Percentiles rank a stretch among this genome's conserved stretches.
Conservation (phyloP, 805 yeast species). For the Babjeviella inositovora region DNA sequence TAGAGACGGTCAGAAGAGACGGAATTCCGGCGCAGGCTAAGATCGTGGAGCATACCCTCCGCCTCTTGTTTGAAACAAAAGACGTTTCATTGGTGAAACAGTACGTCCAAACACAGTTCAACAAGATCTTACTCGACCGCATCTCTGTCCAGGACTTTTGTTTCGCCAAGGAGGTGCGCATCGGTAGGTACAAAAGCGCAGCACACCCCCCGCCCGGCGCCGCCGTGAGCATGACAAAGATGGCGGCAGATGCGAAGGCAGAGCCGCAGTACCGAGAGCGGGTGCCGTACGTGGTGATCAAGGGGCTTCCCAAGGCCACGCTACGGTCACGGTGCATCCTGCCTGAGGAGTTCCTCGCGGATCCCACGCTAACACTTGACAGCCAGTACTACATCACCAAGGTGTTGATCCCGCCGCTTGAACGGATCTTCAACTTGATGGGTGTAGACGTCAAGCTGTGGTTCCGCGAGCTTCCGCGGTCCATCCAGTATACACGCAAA, state of each 20-base stretch:
- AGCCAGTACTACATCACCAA: conserved; percentile 74
- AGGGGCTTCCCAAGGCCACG: conserved; percentile 33
- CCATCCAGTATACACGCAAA: no score
- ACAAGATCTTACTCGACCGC: conserved; percentile 42
- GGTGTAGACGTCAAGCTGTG: conserved; percentile 73
- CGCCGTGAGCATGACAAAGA: conserved; percentile 46
- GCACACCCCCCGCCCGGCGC: conserved; percentile 86
- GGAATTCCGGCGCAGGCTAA: conserved; percentile 88
- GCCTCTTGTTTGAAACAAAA: conserved; percentile 53
- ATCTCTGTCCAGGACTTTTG: conserved; percentile 72
- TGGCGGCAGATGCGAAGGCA: conserved; percentile 48
- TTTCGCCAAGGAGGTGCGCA: conserved; percentile 78
- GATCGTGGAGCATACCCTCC: conserved; percentile 55
- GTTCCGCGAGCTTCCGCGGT: conserved; percentile 64
- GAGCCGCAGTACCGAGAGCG: conserved; percentile 84
- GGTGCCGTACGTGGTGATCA: conserved; percentile 71
- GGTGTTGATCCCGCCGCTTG: conserved; percentile 80
- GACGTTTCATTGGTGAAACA: conserved; percentile 57
- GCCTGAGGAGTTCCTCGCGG: conserved; percentile 54
- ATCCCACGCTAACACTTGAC: conserved; percentile 27
- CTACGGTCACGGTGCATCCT: conserved; percentile 67
- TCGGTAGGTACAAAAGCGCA: conserved; percentile 70
- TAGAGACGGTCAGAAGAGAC: conserved; percentile 87
- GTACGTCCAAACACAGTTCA: conserved; percentile 52
- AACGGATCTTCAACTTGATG: conserved; percentile 62